Base-by-base conservation (phyloP, 139 green algal genomes). In the Haematococcus sp. region DNA sequence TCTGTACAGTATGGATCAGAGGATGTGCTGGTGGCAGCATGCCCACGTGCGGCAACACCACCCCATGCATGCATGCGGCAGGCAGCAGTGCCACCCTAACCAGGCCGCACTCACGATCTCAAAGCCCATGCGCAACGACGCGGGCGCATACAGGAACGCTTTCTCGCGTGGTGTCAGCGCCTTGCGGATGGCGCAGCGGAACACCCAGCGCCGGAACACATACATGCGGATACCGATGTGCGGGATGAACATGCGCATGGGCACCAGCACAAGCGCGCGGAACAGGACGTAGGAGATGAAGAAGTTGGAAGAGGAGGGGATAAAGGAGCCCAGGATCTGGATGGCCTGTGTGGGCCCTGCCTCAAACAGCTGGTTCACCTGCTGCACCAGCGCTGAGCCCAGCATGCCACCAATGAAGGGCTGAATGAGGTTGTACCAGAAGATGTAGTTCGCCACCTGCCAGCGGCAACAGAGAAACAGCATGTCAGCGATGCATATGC, bases 261-360 rank as follows among this genome's bases (percentile, higher is more conserved):
- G 80, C 19, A 83, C 40, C n/a, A 77, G 55, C 31, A 82, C 80
- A 22, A 86, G 56, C 20, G 76, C 70, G 2, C 81, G 70, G 34
- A 79, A 65, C 64, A 79, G 31, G 9, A 71, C 33, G 54, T 61
- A 28, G 23, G n/a, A 61, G 17, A 61, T 32, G 86, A 97, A 97
- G 84, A 95, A 97, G 82, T 97, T 97, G 73, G 84, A 91, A 49
- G 85, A 89, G 31, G 81, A 75, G 19, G 93, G 92, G 43, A 97
- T 81, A 54, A 89, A 91, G 1, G 76, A 80, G 7, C 91, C 91
- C 23, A 97, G 71, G 16, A 91, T 71, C 51, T 60, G 73, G 52
- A 89, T 78, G 31, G 96, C 88, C 27, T 81, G 28, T 13, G 54
- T 58, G n/a, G 81, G 77, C 31, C 71, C 71, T 13, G 34, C 33